Base-by-base conservation (phyloP, 2,329 filamentous ascomycete genomes). In the Ophiocordyceps camponoti-leonardi region DNA sequence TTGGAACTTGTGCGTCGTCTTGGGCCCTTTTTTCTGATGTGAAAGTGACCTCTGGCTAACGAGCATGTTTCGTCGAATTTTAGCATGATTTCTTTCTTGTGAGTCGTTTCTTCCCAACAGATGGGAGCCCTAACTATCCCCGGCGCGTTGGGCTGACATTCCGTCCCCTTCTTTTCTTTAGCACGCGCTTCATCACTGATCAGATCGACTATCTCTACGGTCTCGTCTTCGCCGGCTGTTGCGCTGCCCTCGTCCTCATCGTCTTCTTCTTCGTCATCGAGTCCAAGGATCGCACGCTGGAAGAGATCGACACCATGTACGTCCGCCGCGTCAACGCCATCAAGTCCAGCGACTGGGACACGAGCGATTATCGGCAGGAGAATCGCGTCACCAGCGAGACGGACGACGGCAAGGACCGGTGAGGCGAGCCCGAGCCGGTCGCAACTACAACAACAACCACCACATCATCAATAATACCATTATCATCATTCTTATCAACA, bases 241-340 rank as follows among this genome's bases (percentile, higher is more conserved):
- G 78, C 56, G 72, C 75, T 47, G 69, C 70, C 11, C 76, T 78
- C 19, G 69, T 78, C 5, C 53, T 75, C 18, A 69, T 85, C 44
- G 80, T 86, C 48, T 86, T 79, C 68, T 82, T 86, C 68, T 84
- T 84, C 62, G 70, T 86, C 50, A 79, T 80, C 54, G 82, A 86
- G 64, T 79, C 73, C 49, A 79, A 82, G 61, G 80, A 80, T 54
- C 73, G 81, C 30, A 77, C 74, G 1, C 70, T 87, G 18, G 83
- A 86, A 63, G 81, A 86, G 61, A 79, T 86, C 46, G 83, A 86
- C 60, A 79, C 74, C 47, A 86, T 86, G 81, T 88, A 88, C 57
- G 66, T 71, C 18, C 54, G 64, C 37, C 59, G 58, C 40, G 67
- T 74, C 52, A 71, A 69, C 53, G 69, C 72, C 20, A 68, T 69